Conservation (phyloP, 2,329 filamentous ascomycete genomes). For the Clonostachys byssicola region DNA sequence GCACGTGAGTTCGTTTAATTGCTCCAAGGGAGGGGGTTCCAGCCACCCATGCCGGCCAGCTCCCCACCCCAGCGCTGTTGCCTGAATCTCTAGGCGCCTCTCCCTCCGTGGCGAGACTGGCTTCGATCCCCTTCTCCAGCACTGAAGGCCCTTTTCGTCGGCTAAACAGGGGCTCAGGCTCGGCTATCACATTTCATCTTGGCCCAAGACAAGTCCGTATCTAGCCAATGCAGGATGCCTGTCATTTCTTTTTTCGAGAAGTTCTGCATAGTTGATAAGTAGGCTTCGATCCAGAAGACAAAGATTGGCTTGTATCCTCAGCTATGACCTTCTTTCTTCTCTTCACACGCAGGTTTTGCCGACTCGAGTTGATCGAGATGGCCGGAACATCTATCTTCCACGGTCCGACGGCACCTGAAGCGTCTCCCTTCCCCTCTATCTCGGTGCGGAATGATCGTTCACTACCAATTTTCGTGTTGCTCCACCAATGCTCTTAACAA, state of each 20-base stretch:
- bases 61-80: background rate
- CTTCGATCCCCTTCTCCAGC: too few relatives aligned
- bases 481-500: constrained; percentile 28
- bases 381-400: background rate
- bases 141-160: background rate
- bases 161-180: constrained; percentile 2
- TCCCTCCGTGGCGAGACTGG: background rate
- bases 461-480: constrained; percentile 36
- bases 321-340: too few relatives aligned
- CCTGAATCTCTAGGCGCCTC: constrained; percentile 1
- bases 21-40: background rate
- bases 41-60: too few relatives aligned
- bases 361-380: too few relatives aligned
- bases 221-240: too few relatives aligned
- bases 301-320: too few relatives aligned
- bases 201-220: background rate
- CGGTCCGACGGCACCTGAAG: constrained; percentile 11
- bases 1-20: constrained; percentile 30
- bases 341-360: too few relatives aligned
- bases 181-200: constrained; percentile 1
- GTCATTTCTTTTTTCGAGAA: too few relatives aligned
- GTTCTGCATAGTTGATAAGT: too few relatives aligned
- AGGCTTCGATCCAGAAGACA: too few relatives aligned
- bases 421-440: too few relatives aligned
- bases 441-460: constrained; percentile 3